These are phyloP conservation scores for Glebionis coronaria DNA, from an alignment of 129 eudicot species.

Conservation along the genomic window DNA sequence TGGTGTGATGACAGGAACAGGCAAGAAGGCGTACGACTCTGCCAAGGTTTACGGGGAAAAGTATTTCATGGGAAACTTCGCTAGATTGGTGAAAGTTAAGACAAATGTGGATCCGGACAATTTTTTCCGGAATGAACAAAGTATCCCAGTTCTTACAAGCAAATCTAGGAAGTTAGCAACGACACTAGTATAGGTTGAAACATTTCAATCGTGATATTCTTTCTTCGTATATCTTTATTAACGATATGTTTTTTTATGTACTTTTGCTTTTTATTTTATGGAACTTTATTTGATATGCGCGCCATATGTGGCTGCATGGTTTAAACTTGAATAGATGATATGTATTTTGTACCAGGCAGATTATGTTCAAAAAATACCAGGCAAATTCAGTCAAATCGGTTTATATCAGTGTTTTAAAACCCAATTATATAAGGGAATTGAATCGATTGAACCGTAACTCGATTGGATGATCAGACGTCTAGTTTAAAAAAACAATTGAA, in stretches of 20 bases:
- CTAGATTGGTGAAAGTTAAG: constrained; percentile 47
- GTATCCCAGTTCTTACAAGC: constrained; percentile 29
- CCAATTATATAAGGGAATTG: no score
- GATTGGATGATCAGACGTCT: no score
- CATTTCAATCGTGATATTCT: background rate
- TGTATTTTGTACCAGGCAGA: background rate
- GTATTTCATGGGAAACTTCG: constrained; percentile 42
- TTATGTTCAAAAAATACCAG: no score
- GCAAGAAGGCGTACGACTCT: constrained; percentile 25
- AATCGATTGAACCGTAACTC: no score
- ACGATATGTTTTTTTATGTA: background rate
- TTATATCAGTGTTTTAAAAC: no score
- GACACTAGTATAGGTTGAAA: background rate
- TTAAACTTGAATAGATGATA: background rate
- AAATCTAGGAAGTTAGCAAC: constrained; percentile 24
- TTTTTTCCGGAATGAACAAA: constrained; percentile 38
- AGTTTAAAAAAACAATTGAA: no score
- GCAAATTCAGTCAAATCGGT: no score
- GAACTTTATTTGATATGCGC: background rate
- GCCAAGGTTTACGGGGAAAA: constrained; percentile 38
- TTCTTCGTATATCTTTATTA: background rate
- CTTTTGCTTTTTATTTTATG: background rate
- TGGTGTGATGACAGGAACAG: constrained; percentile 31
- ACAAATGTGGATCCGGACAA: constrained; percentile 46
- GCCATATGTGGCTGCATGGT: background rate